phyloP scores from a whole-genome alignment of 73 alveolate genomes.

The Loxodes magnus region DNA sequence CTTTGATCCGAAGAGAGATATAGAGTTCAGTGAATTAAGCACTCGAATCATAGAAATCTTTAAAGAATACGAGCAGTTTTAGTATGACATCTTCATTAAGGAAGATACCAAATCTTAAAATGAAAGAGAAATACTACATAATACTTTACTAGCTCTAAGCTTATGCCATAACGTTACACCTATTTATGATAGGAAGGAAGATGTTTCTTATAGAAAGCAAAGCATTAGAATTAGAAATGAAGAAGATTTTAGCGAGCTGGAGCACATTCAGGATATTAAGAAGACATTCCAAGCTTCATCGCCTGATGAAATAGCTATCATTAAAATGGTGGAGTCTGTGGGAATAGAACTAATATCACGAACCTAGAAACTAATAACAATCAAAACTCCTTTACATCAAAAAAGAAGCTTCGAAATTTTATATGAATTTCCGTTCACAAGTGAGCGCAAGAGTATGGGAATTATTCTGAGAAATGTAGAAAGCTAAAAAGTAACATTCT shows the following conservation, averaged over 20 bases:
- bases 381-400: too few species aligned
- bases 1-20: too few species aligned
- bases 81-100: not conserved
- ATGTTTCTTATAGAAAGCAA: not conserved
- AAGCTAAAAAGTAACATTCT: conserved; percentile 31
- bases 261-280: too few species aligned
- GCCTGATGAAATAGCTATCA: conserved; percentile 88
- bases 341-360: conserved; percentile 49
- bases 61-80: not conserved
- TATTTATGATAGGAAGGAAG: conserved; percentile 21
- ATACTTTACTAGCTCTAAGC: conserved; percentile 45
- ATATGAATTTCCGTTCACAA: conserved; percentile 77
- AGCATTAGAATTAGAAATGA: not conserved
- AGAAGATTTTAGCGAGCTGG: not conserved
- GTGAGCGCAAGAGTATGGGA: conserved; percentile 93
- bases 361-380: conserved; percentile 29
- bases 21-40: too few species aligned
- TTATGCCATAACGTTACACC: conserved; percentile 80
- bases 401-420: conserved; percentile 53
- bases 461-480: conserved; percentile 48
- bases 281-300: conserved; percentile 68
- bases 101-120: conserved; percentile 31
- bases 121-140: conserved; percentile 44
- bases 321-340: conserved; percentile 54
- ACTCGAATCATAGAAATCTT: too few species aligned